Evolutionary conservation across 2,329 filamentous ascomycete genomes (phyloP).

Genomic region (Lasiodiplodia citricola): DNA sequence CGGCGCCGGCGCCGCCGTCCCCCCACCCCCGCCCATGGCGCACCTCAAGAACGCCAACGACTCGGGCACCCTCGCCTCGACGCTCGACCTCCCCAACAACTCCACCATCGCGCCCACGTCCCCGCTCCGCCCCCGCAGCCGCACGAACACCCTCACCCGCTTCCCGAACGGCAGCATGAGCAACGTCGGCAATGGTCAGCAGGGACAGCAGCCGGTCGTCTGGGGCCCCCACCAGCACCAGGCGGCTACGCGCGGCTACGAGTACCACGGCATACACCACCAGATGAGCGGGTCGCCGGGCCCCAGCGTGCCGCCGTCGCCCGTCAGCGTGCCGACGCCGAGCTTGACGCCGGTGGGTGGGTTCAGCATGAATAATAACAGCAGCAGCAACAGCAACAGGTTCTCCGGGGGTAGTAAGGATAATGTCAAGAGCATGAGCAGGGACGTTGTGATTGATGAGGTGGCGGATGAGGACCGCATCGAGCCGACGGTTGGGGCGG

Average conservation of each 20-base stretch:
- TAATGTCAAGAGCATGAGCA: not conserved
- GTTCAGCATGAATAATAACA: not conserved
- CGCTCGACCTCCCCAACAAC: conserved; percentile 10
- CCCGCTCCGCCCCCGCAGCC: conserved; percentile 18
- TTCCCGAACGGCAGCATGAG: conserved; percentile 26
- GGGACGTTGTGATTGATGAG: conserved; percentile 7
- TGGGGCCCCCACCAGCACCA: conserved; percentile 33
- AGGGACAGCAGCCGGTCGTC: conserved; percentile 26
- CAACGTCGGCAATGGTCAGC: conserved; percentile 14
- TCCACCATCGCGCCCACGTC: not conserved
- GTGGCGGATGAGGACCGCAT: conserved; percentile 15
- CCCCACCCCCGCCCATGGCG: conserved; percentile 24
- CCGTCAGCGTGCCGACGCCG: conserved; percentile 8
- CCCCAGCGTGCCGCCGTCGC: not conserved
- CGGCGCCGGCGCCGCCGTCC: not conserved
- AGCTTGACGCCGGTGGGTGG: conserved; percentile 9
- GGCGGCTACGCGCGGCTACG: conserved; percentile 27
- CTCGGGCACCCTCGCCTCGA: conserved; percentile 10
- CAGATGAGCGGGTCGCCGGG: not conserved
- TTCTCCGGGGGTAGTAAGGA: not conserved
- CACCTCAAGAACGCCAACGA: not conserved
- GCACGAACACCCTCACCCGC: conserved; percentile 28
- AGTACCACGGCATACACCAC: not conserved
- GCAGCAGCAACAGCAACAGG: not conserved
- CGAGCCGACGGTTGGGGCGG: not conserved